A percentile compares a stretch with the other conserved stretches of the same genome.
Conservation (phyloP, 495 filamentous ascomycete species). For the Tuber aestivum region DNA sequence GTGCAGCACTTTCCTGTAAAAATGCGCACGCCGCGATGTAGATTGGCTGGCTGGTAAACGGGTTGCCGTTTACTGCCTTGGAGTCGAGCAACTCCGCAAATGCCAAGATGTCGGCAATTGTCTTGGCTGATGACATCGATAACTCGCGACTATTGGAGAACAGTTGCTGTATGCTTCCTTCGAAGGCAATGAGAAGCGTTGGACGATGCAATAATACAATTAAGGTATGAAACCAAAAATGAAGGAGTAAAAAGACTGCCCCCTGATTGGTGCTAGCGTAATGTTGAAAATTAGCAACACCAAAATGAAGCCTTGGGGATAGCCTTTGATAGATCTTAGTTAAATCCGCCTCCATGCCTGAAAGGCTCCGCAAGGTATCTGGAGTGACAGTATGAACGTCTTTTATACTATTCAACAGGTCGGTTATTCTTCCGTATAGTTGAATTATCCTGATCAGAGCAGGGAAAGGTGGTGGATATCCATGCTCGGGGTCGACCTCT, state of each 20-base stretch:
- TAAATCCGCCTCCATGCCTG: conserved; percentile 67
- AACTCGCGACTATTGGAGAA: conserved; percentile 71
- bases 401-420: conserved; percentile 75
- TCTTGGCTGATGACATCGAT: conserved; percentile 82
- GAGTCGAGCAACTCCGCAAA: conserved; percentile 74
- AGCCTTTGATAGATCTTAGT: conserved; percentile 72
- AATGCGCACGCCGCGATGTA: conserved; percentile 86
- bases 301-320: conserved; percentile 67
- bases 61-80: conserved; percentile 74
- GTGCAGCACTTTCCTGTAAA: conserved; percentile 64
- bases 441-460: conserved; percentile 74
- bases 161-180: conserved; percentile 61
- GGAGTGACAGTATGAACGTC: conserved; percentile 66
- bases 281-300: conserved; percentile 67
- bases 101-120: conserved; percentile 74
- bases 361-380: conserved; percentile 62
- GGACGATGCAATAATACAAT: conserved; percentile 81
- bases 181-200: conserved; percentile 69
- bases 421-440: conserved; percentile 73
- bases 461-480: conserved; percentile 70
- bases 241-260: conserved; percentile 77
- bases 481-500: conserved; percentile 53
- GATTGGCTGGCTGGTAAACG: conserved; percentile 82
- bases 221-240: conserved; percentile 85
- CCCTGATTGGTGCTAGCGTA: conserved; percentile 72